phyloP scores from a whole-genome alignment of 345 rosid species.

The Citrus sinensis region DVS_A1.0 CM039168.1:27042001-27042500 shows the following conservation, averaged over 20 bases:
- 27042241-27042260: slow-evolving; percentile 96
- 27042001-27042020: not conserved
- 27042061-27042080: not conserved
- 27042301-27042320: slow-evolving; percentile 44
- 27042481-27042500: slow-evolving; percentile 90
- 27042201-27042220: slow-evolving; percentile 96
- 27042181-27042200: slow-evolving; percentile 89
- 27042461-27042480: slow-evolving; percentile 88
- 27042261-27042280: slow-evolving; percentile 69
- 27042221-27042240: slow-evolving; percentile 94
- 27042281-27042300: slow-evolving; percentile 74
- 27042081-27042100: slow-evolving; percentile 73
- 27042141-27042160: slow-evolving; percentile 76
- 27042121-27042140: slow-evolving; percentile 97
- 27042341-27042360: slow-evolving; percentile 51
- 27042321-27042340: slow-evolving; percentile 41
- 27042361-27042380: slow-evolving; percentile 98
- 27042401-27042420: slow-evolving; percentile 96
- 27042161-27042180: slow-evolving; percentile 81
- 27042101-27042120: slow-evolving; percentile 84
- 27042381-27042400: slow-evolving; percentile 91
- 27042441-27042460: slow-evolving; percentile 97
- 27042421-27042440: slow-evolving; percentile 94
- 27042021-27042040: not conserved
- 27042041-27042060: not conserved